Evolutionary conservation across 2,329 filamentous ascomycete species (phyloP), one percentile per base, ranked within the genome.

Genomic region (Aspergillus sp.): DNA sequence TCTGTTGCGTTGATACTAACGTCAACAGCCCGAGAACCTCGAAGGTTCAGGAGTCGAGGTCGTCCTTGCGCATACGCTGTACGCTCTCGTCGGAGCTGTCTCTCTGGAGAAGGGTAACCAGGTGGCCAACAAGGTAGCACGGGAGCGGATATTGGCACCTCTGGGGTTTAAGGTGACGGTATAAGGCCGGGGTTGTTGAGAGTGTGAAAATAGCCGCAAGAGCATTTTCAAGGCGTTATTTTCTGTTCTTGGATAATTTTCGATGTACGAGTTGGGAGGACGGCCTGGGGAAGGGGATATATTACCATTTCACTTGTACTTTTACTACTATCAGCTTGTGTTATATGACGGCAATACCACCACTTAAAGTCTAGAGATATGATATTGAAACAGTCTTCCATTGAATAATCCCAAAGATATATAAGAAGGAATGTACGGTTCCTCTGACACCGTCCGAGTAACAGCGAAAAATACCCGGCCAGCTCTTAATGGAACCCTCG

Each of bases 401-500:
- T 40, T 17, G 25, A 43, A 44, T 33, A 52, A 56, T 19, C 11
- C 7, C 12, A 37, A 40, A 57, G 47, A 43, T 58, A 54, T 37
- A 54, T 33, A 35, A 52, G 23, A 60, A 63, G 55, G 51, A 57
- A 86, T 92, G 89, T 92, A 69, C 80, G 87, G 83, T 84, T 79
- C 88, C 86, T 92, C 89, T 92, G 90, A 93, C 89, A 87, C 90
- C 85, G 88, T 86, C 88, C 84, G 83, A 84, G 85, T 85, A 89
- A 90, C 79, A 75, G 76, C 72, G 73, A 71, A 80, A 78, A 82
- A 82, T 85, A 80, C 85, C 78, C 82, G 83, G 86, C 84, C 86
- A 88, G 86, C 81, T 89, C 86, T 89, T 88, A 54, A 88, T 87
- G 83, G 84, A 79, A 84, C 82, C 83, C 79, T 74, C 68, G 63